phyloP scores from a whole-genome alignment of 176 grass and related monocot genomes.

The Dendrocalamus sinicus region DNA sequence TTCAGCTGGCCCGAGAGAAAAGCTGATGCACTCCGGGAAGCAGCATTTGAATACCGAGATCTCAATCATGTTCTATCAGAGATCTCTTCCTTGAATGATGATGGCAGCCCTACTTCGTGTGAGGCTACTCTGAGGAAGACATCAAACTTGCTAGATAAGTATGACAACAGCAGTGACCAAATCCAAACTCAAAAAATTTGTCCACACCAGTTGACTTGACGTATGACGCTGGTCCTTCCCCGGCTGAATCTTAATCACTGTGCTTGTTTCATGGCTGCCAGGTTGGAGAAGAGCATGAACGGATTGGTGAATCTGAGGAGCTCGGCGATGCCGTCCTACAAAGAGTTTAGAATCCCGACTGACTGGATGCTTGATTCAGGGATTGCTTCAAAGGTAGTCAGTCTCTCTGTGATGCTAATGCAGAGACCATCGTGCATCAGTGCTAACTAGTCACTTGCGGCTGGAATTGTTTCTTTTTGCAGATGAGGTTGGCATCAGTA shows the following conservation, averaged over 20 bases:
- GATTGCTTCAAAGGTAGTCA: slow-evolving; percentile 67
- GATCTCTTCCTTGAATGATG: slow-evolving; percentile 35
- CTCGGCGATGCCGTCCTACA: slow-evolving; percentile 60
- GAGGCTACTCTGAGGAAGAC: slow-evolving; percentile 55
- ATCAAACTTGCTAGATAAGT: slow-evolving; percentile 59
- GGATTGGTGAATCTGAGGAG: slow-evolving; percentile 74
- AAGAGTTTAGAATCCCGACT: slow-evolving; percentile 76
- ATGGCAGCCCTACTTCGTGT: slow-evolving; percentile 34
- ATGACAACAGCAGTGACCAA: not conserved
- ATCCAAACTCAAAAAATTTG: not conserved
- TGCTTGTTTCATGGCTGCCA: slow-evolving; percentile 27
- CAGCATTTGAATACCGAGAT: slow-evolving; percentile 60
- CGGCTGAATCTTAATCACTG: not conserved
- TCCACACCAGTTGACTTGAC: not conserved
- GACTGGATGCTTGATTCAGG: slow-evolving; percentile 97
- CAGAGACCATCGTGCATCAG: not conserved
- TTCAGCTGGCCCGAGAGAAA: slow-evolving; percentile 74
- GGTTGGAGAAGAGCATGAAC: slow-evolving; percentile 79
- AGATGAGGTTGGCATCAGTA: slow-evolving; percentile 85
- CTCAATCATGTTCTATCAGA: slow-evolving; percentile 45
- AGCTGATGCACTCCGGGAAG: slow-evolving; percentile 61
- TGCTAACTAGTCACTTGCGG: not conserved
- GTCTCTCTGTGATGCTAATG: not conserved
- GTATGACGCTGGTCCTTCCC: not conserved
- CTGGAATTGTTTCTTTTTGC: slow-evolving; percentile 28